Evolutionary conservation across 1,284 basidiomycete genomes (phyloP).

Genomic region (Marasmius sp.): DNA sequence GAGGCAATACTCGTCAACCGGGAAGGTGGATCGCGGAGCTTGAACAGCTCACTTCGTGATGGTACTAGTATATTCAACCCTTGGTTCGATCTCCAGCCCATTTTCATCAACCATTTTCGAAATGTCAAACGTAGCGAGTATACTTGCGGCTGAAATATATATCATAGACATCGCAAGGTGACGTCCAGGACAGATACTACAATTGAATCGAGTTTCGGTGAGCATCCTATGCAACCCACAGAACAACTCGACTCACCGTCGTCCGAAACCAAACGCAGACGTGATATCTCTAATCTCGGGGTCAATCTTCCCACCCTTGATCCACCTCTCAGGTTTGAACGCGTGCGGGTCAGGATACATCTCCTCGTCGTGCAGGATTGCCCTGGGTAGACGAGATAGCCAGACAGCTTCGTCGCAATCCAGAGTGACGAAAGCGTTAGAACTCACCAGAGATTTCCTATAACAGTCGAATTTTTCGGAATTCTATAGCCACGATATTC

Average conservation of each 20-base stretch:
- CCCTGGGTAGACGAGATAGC: conserved; percentile 6
- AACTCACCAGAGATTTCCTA: background rate
- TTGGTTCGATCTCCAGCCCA: too few relatives aligned
- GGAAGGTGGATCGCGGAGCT: background rate
- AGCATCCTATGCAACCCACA: background rate
- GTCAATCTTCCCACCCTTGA: background rate
- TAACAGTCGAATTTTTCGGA: background rate
- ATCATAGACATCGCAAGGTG: background rate
- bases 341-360: conserved; percentile 4
- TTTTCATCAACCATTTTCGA: too few relatives aligned
- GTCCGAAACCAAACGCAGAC: conserved; percentile 3
- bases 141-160: too few relatives aligned
- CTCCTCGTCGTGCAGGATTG: conserved; percentile 15
- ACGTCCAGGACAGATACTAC: background rate
- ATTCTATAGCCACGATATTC: background rate
- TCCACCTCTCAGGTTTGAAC: conserved; percentile 6
- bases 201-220: background rate
- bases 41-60: background rate
- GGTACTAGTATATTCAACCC: background rate
- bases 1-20: background rate
- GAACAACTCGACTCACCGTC: background rate
- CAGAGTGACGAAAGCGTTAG: too few relatives aligned
- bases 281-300: background rate
- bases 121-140: too few relatives aligned
- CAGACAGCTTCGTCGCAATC: background rate